Base-by-base conservation (phyloP, 2,329 filamentous ascomycete species). In the Apiospora phragmitis region DNA sequence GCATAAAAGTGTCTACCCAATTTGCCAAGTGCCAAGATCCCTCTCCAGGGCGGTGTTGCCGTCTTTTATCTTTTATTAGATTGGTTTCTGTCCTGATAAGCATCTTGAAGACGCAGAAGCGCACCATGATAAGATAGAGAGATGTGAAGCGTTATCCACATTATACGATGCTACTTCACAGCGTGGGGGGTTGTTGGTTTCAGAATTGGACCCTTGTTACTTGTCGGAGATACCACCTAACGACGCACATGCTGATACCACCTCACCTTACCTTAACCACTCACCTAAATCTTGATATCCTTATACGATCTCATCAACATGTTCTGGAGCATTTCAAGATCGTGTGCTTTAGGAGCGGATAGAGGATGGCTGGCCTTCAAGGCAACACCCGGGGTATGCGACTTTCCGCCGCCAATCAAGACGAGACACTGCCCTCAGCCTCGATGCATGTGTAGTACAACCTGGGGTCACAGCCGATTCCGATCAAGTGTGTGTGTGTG, bases 401-500 rank as follows among this genome's bases (percentile, higher is more conserved):
- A n/a, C 55, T 12, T 38, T 8, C 55, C 21, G 55, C 55, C 29
- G 55, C 55, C 55, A 62, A 62, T 62, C 32, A 62, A 62, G 55
- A 38, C 55, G 55, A 62, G 18, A 62, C 55, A 38, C 18, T 62
- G 55, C 55, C 55, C 32, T 62, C 55, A 38, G 55, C 55, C 55
- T 62, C 55, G 21, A 62, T 62, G 32, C 55, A 62, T 35, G 55
- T 21, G 32, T 38, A 12, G 55, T 62, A 38, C 51, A 21, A 35
- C 51, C 51, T 62, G 18, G 55, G 55, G 55, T 62, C 55, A 18
- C 38, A 62, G 55, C 55, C 55, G 55, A 62, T 62, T 35, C 32
- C 55, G 55, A 38, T 38, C 55, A 55, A 18, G 3, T 38, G 18
- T 62, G 51, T 35, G 29, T 14, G 32, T 38, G 32, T n/a, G n/a